Evolutionary conservation across 140 eudicot species (phyloP), one percentile per base, ranked within the genome.

Genomic region (Oenanthe javanica): DNA sequence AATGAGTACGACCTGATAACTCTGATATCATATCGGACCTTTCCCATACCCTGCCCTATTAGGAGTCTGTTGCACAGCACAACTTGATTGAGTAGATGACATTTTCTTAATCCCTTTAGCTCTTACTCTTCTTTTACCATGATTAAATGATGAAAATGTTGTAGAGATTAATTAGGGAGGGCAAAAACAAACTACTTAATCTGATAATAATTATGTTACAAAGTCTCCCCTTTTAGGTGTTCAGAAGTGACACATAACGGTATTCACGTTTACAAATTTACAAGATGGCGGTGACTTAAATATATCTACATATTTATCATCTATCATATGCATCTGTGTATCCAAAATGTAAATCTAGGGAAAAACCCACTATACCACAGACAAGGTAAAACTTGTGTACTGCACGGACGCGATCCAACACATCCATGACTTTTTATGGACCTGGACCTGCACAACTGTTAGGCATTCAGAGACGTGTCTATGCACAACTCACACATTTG

Each of bases 191-290:
- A 63, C 70, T 3, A 9, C 15, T 23, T 63, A 0, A 4, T 63
- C 38, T 23, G 6, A 63, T 63, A 9, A 63, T 23, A 63, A 9
- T 9, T 63, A 63, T 63, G 70, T 63, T 38, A 23, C 38, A 3
- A 61, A 59, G 38, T 23, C 70, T 63, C 16, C 38, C 16, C 70
- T 23, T 23, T 9, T 63, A 63, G 70, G 70, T 63, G 70, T 23
- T 63, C 38, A n/a, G 23, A 63, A 63, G 70, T 13, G 70, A 63
- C 70, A 63, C 38, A 63, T 63, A 63, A 63, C 70, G n/a, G 70
- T 63, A 23, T 63, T 63, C 70, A 63, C 70, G 70, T 63, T 63
- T 9, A 2, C 70, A 23, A 2, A 63, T 63, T 63, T 63, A 23
- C 38, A 63, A 63, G 15, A 63, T 63, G 70, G 23, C 70, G 70